These are phyloP conservation scores for sorghum (Sorghum bicolor) DNA, from an alignment of 176 grass and related monocot species.

Conservation along the genomic window DNA sequence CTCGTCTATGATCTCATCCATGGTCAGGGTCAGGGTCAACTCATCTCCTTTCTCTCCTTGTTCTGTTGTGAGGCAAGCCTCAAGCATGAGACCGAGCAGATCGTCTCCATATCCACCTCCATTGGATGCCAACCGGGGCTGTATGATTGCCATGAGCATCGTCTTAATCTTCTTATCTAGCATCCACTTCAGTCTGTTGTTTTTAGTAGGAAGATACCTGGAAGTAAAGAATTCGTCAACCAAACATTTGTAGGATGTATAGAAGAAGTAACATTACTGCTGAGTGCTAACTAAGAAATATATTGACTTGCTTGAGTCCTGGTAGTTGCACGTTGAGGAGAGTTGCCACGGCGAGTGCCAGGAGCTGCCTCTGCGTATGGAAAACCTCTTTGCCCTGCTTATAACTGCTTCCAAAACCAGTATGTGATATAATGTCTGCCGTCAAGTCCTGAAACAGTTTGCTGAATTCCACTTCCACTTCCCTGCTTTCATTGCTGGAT, in stretches of 20 bases:
- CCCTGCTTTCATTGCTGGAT: not conserved
- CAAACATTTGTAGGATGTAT: not conserved
- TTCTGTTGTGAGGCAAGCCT: slow-evolving; percentile 30
- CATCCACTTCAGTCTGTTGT: slow-evolving; percentile 32
- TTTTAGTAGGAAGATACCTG: slow-evolving; percentile 49
- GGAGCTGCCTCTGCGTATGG: slow-evolving; percentile 40
- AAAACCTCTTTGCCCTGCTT: slow-evolving; percentile 52
- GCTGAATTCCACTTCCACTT: slow-evolving; percentile 36
- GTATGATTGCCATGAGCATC: slow-evolving; percentile 33
- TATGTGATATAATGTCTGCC: slow-evolving; percentile 49
- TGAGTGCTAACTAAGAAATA: not conserved
- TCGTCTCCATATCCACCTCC: slow-evolving; percentile 27
- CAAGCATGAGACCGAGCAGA: slow-evolving; percentile 51
- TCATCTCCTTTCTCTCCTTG: not conserved
- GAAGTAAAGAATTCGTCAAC: not conserved
- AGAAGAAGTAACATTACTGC: not conserved
- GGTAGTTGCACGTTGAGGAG: slow-evolving; percentile 38
- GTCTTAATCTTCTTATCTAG: slow-evolving; percentile 44
- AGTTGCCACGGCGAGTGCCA: slow-evolving; percentile 1
- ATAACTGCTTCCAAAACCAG: slow-evolving; percentile 46
- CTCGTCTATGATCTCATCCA: slow-evolving; percentile 61
- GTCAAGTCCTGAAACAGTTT: slow-evolving; percentile 45
- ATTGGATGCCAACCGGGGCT: not conserved
- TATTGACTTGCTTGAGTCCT: slow-evolving; percentile 38
- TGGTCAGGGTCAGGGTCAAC: slow-evolving; percentile 1